phyloP scores from a whole-genome alignment of 805 yeast species.

The Myxozyma neotropica region DNA sequence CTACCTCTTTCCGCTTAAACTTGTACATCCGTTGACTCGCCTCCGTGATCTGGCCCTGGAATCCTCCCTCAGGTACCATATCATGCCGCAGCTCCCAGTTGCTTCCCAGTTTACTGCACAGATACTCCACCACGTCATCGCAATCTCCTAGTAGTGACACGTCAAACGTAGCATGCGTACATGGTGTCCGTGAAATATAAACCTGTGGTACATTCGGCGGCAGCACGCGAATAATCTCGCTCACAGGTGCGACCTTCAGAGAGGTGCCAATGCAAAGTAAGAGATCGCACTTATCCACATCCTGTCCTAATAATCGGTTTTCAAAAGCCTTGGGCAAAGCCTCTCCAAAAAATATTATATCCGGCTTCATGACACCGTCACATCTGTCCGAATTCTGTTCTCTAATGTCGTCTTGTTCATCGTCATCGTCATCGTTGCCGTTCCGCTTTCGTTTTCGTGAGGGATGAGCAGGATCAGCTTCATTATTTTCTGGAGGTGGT shows the following conservation, averaged over 20 bases:
- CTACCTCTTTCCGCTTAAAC: constrained; percentile 3
- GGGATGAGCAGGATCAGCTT: background rate
- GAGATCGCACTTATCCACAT: constrained; percentile 70
- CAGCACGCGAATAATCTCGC: constrained; percentile 77
- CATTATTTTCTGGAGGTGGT: constrained; percentile 46
- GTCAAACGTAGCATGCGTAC: constrained; percentile 77
- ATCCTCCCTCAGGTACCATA: constrained; percentile 24
- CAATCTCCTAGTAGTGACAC: constrained; percentile 72
- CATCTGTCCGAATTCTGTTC: constrained; percentile 37
- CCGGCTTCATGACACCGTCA: constrained; percentile 87
- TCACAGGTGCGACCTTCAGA: constrained; percentile 87
- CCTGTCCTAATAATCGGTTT: constrained; percentile 54
- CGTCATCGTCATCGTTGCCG: constrained; percentile 40
- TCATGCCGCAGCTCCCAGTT: constrained; percentile 47
- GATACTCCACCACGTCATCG: constrained; percentile 75
- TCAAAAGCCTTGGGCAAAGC: constrained; percentile 73
- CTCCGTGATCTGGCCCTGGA: constrained; percentile 16
- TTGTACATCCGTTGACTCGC: constrained; percentile 17
- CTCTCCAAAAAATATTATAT: constrained; percentile 90
- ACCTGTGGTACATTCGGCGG: constrained; percentile 80
- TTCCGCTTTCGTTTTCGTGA: constrained; percentile 43
- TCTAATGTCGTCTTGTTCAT: constrained; percentile 39
- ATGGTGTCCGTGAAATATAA: constrained; percentile 74
- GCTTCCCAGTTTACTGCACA: constrained; percentile 64
- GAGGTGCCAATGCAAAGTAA: constrained; percentile 88